Conservation (phyloP, 1,139 yeast species). For the Meyerozyma guilliermondii region DNA sequence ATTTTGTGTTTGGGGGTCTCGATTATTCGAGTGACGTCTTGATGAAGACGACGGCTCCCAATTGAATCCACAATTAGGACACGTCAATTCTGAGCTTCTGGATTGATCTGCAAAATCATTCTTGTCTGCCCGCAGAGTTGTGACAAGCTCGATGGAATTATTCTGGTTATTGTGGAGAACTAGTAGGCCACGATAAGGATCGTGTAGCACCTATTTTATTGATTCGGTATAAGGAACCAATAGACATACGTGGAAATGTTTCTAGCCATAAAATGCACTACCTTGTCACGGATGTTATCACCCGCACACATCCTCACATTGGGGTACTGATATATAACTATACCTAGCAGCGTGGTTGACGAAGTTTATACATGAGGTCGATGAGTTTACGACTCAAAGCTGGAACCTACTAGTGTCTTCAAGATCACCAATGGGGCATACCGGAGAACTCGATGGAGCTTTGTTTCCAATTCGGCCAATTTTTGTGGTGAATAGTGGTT, state of each 20-base stretch:
- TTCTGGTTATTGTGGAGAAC: conserved; percentile 41
- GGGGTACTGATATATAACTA: background rate
- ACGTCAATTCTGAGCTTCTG: conserved; percentile 11
- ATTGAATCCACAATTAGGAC: conserved; percentile 42
- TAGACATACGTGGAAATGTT: conserved; percentile 23
- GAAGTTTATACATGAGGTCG: background rate
- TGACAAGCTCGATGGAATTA: conserved; percentile 33
- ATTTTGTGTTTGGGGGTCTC: background rate
- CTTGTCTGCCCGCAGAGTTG: conserved; percentile 8
- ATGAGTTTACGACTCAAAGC: background rate
- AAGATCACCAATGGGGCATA: background rate
- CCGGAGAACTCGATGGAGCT: background rate
- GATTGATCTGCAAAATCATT: background rate
- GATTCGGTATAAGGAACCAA: conserved; percentile 34
- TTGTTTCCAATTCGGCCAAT: background rate
- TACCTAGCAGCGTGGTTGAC: background rate
- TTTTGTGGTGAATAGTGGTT: background rate
- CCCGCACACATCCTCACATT: background rate
- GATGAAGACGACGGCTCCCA: conserved; percentile 13
- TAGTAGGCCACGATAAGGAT: conserved; percentile 35
- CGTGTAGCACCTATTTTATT: conserved; percentile 33
- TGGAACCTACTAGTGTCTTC: background rate
- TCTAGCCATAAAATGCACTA: background rate
- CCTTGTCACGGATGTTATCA: background rate
- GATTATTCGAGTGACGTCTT: background rate